Conservation (phyloP, 108 stramenopile genomes). For the Fragilariopsis cylindrus region DNA sequence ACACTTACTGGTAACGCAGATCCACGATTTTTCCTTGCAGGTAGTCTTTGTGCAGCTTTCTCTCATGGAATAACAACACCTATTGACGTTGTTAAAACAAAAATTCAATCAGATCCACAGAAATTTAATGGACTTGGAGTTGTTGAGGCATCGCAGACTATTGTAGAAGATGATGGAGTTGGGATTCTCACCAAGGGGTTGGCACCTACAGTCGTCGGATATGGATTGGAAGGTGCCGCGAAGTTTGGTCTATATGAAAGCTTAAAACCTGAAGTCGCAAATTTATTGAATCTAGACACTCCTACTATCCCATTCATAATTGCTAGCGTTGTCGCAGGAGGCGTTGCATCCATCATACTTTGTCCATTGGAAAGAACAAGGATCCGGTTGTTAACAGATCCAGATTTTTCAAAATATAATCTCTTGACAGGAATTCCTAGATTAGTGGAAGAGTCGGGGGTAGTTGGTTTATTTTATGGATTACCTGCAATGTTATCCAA, state of each 20-base stretch:
- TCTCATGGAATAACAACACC: conserved; percentile 83
- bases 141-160: conserved; percentile 52
- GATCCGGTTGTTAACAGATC: conserved; percentile 92
- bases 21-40: conserved; percentile 80
- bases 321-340: conserved; percentile 88
- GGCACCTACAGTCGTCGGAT: conserved; percentile 90
- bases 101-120: conserved; percentile 82
- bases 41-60: conserved; percentile 82
- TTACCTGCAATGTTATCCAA: conserved; percentile 93
- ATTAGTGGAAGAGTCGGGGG: conserved; percentile 70
- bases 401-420: conserved; percentile 63
- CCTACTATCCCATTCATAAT: conserved; percentile 64
- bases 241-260: conserved; percentile 94
- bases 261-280: conserved; percentile 71
- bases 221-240: conserved; percentile 87
- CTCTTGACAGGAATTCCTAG: conserved; percentile 64
- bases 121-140: conserved; percentile 36
- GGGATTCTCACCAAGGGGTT: conserved; percentile 70
- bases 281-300: conserved; percentile 45
- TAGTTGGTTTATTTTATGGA: conserved; percentile 73
- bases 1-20: conserved; percentile 17
- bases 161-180: conserved; percentile 80
- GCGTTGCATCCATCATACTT: conserved; percentile 87
- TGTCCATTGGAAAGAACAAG: conserved; percentile 91
- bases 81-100: conserved; percentile 94